Percentiles rank a stretch among this genome's conserved stretches.
These are phyloP conservation scores for Epichloe sylvatica DNA, from an alignment of 2,329 filamentous ascomycete species.

Conservation along the genomic window DNA sequence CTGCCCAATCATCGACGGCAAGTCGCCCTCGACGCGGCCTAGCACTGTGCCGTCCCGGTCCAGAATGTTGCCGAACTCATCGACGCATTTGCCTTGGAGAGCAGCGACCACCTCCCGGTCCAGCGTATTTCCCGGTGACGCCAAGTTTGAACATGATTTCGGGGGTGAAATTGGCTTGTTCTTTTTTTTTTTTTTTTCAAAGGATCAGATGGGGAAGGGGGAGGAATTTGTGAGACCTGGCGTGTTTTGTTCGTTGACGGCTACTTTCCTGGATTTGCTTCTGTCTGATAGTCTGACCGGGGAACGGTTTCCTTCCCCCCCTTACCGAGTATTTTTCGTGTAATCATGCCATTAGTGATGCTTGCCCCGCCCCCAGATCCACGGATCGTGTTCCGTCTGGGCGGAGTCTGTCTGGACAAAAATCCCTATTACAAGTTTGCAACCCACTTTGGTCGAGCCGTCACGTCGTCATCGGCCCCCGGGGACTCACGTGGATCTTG, in stretches of 20 bases:
- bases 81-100: constrained; percentile 33
- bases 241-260: neutral
- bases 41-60: constrained; percentile 36
- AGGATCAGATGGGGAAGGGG: too few species aligned
- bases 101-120: constrained; percentile 20
- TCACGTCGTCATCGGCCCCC: too few species aligned
- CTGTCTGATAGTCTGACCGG: neutral
- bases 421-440: too few species aligned
- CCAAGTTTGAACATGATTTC: constrained; percentile 25
- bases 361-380: too few species aligned
- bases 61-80: constrained; percentile 41
- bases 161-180: neutral
- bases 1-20: constrained; percentile 40
- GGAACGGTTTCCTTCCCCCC: too few species aligned
- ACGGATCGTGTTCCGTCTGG: too few species aligned
- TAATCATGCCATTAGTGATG: too few species aligned
- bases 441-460: too few species aligned
- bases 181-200: neutral
- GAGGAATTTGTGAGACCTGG: neutral
- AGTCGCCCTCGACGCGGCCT: constrained; percentile 37
- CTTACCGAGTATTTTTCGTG: too few species aligned
- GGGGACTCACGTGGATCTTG: neutral
- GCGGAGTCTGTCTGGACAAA: too few species aligned
- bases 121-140: constrained; percentile 18
- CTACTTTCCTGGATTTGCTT: neutral